A percentile compares a stretch with the other conserved stretches of the same genome.
Conservation (phyloP, 805 yeast species). For the Starmerella sp. region DNA sequence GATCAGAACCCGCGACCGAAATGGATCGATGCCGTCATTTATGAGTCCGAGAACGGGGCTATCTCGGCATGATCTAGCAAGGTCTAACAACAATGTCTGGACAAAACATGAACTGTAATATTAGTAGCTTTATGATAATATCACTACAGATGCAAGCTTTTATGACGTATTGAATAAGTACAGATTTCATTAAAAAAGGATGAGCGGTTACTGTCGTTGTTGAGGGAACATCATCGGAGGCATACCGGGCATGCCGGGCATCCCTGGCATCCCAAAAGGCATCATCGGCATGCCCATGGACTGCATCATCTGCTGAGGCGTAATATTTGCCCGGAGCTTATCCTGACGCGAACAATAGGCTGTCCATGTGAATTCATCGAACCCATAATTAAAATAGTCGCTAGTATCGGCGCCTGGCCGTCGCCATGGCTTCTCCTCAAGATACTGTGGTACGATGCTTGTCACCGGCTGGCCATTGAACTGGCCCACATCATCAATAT, state of each 20-base stretch:
- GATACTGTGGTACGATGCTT: conserved; percentile 61
- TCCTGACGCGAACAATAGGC: conserved; percentile 86
- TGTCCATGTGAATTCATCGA: conserved; percentile 93
- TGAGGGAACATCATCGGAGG: conserved; percentile 16
- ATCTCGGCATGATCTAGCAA: background rate
- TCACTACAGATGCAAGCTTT: background rate
- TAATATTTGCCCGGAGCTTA: conserved; percentile 62
- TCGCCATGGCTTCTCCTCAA: conserved; percentile 96
- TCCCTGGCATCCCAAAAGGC: conserved; percentile 24
- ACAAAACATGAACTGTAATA: background rate
- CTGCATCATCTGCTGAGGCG: conserved; percentile 62
- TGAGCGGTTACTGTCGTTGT: background rate
- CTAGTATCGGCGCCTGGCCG: conserved; percentile 91
- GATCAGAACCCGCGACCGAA: conserved; percentile 9
- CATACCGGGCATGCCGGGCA: conserved; percentile 3
- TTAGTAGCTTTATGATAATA: background rate
- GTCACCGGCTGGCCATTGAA: conserved; percentile 76
- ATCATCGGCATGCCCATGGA: conserved; percentile 27
- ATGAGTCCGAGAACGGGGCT: conserved; percentile 9
- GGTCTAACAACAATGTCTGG: no score
- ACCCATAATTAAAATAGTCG: conserved; percentile 93
- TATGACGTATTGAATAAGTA: background rate
- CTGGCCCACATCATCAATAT: conserved; percentile 62
- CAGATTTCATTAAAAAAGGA: background rate
- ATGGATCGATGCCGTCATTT: conserved; percentile 22